phyloP scores from a whole-genome alignment of 495 filamentous ascomycete species.

The Aspergillus asperescens region DNA sequence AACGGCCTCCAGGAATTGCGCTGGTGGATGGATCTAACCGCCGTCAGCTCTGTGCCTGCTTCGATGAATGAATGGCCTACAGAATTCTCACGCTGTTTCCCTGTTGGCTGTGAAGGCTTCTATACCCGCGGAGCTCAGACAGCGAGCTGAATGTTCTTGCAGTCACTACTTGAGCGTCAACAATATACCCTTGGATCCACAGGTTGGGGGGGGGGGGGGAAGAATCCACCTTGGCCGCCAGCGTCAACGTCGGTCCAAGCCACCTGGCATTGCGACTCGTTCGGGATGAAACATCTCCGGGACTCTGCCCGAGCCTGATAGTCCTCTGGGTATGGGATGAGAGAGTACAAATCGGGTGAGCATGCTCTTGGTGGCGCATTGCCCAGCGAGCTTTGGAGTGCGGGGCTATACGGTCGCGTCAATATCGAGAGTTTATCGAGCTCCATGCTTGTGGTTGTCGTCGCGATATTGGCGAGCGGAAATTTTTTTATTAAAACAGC shows the following conservation, averaged over 20 bases:
- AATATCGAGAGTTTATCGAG: slow-evolving; percentile 1
- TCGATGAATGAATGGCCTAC: slow-evolving; percentile 16
- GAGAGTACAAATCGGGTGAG: slow-evolving; percentile 11
- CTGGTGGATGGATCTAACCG: slow-evolving; percentile 39
- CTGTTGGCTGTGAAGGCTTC: neutral
- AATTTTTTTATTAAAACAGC: too few species aligned
- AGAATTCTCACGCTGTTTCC: slow-evolving; percentile 22
- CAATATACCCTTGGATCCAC: neutral
- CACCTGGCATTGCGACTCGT: slow-evolving; percentile 9
- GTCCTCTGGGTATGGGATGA: slow-evolving; percentile 12
- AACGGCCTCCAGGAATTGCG: slow-evolving; percentile 39
- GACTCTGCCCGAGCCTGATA: slow-evolving; percentile 1
- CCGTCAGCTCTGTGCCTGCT: neutral
- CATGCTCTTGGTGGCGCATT: neutral
- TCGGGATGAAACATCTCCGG: slow-evolving; percentile 7
- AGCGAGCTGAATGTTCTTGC: neutral
- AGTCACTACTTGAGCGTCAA: neutral
- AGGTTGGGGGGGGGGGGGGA: neutral
- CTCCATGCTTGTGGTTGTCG: slow-evolving; percentile 2
- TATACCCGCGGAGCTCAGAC: neutral
- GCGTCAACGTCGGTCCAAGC: slow-evolving; percentile 12
- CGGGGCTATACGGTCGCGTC: neutral
- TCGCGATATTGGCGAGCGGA: too few species aligned
- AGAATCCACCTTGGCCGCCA: neutral
- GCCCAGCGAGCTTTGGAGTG: neutral